Evolutionary conservation across 805 yeast genomes (phyloP).

Genomic region (Kockiozyma suomiensis): DNA sequence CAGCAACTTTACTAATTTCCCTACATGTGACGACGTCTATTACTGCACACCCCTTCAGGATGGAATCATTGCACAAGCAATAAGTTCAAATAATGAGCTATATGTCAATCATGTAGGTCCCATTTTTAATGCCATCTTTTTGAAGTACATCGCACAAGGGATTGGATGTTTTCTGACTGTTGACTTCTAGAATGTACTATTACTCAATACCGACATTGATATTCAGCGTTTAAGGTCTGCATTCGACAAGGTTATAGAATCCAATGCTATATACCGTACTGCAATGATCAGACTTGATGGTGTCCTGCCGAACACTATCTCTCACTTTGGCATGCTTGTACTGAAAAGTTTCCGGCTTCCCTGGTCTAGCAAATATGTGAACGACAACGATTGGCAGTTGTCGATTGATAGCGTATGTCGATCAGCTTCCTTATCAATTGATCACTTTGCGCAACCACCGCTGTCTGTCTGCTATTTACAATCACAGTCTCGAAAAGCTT

Average conservation of each 20-base stretch:
- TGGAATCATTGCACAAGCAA: slow-evolving; percentile 30
- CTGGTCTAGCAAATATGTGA: background rate
- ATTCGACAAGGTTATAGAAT: slow-evolving; percentile 14
- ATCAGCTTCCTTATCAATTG: background rate
- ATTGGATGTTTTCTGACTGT: background rate
- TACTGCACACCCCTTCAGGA: slow-evolving; percentile 37
- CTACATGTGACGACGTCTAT: slow-evolving; percentile 11
- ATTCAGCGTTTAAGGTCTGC: slow-evolving; percentile 15
- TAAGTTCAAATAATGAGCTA: slow-evolving; percentile 8
- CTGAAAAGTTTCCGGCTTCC: background rate
- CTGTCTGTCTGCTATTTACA: background rate
- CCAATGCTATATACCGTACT: slow-evolving; percentile 20
- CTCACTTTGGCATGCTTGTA: slow-evolving; percentile 20
- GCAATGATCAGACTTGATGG: slow-evolving; percentile 6
- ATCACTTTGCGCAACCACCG: slow-evolving; percentile 16
- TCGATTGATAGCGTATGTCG: background rate
- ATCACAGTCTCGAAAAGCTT: background rate
- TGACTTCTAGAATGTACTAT: slow-evolving; percentile 25
- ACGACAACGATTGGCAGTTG: slow-evolving; percentile 6
- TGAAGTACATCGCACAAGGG: background rate
- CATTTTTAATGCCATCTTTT: background rate
- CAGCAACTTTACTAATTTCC: background rate
- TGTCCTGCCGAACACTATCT: background rate
- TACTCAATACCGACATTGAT: slow-evolving; percentile 13
- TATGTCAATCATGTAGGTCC: slow-evolving; percentile 29